Evolutionary conservation across 139 green algal species (phyloP), one percentile per base, ranked within the genome.

Genomic region (Picochlorum costavermella): DNA sequence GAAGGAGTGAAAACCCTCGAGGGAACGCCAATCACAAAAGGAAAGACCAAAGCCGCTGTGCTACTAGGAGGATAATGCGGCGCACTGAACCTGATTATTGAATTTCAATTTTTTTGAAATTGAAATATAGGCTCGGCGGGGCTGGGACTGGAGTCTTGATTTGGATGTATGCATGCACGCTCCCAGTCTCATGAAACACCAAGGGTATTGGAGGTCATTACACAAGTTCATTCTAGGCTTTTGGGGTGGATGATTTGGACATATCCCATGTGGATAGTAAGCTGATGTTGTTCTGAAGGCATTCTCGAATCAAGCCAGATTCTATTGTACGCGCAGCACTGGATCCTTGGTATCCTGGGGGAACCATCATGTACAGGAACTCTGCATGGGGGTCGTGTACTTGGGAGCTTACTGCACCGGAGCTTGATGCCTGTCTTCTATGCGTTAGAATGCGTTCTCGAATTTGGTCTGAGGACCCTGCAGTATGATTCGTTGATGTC

Each of bases 391-490:
- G 61, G 5, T 75, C 73, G 20, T 53, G 46, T 20, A 53, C 46
- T 53, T 53, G 46, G 16, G 46, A 53, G 0, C 17, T 28, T 53
- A 23, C 17, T 23, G 16, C 17, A 28, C 46, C n/a, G 5, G 46
- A 53, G 16, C 14, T 53, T 13, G 14, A 20, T 53, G 46, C 25
- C 17, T 33, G 28, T 50, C 59, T 36, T 1, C 70, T 31, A 37
- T 78, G 73, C 3, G 65, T 30, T 0, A 26, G 17, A 11, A 84
- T 40, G 23, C 75, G 70, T 46, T 71, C 55, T 6, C 29, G n/a
- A 5, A 88, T 26, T 46, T 66, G n/a, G 48, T 88, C 79, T 4
- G 72, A 79, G 2, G 59, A 69, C 2, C 82, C 82, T 53, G 46
- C 16, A 53, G n/a, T 53, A 53, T 28, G 5, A 53, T 20, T 53